Base-by-base conservation (phyloP, 257 asterid species). In the Solanum lycopersicoides region DNA sequence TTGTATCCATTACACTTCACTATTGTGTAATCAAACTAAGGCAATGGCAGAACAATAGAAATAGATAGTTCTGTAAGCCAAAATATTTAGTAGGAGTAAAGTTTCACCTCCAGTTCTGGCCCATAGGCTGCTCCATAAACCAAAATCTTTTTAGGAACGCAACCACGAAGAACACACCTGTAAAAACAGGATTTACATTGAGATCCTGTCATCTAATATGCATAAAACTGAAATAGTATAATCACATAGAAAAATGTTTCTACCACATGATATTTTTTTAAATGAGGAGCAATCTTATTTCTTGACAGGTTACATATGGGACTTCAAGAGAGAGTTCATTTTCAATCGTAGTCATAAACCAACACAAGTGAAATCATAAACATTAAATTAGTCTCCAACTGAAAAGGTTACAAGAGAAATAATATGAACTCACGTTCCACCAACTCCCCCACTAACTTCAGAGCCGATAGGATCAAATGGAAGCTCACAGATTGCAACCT, bases 381-480 rank as follows among this genome's bases (percentile, higher is more conserved):
- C 39, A 73, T 3, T 68, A 87, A 75, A 76, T 37, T 11, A 75
- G 76, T 47, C 87, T 47, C 53, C 69, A 69, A 88, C 74, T 66
- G 12, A 34, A 73, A 84, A 87, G 47, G 73, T 50, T 65, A 86
- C 50, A 59, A 32, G 60, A 14, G 39, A 88, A 3, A 44, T 35
- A 79, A 44, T 44, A 74, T 35, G 89, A 84, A 91, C 99, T 94
- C 91, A 96, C 98, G 99, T 96, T 92, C 99, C 99, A 53, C 99
- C 99, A 88, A 96, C 98, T 86, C 99, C 99, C 87, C 99, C 99
- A 90, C 89, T 37, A 21, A 89, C 94, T 93, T 96, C 98, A 90
- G 99, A 94, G 93, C 99, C 95, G 92, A 96, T 85, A 45, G 99
- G 99, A 89, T 95, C 97, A 93, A 96, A 96, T n/a, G 99, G 99